Conservation (phyloP, 306 rosid genomes). For the Trichosanthes truncata region DNA sequence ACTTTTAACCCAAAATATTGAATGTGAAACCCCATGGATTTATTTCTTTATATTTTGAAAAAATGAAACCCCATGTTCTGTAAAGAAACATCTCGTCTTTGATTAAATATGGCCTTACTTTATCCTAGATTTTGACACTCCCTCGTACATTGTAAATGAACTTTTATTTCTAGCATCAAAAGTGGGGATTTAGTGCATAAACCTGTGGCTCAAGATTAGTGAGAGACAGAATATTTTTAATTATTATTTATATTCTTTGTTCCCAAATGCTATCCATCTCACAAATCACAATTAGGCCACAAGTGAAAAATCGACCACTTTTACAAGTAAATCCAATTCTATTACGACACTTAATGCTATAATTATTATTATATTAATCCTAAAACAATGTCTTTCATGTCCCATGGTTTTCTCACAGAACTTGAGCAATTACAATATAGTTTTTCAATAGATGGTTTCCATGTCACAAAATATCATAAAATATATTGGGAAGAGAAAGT, state of each 20-base stretch:
- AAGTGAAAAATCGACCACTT: background rate
- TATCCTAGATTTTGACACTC: background rate
- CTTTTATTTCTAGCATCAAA: background rate
- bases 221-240: background rate
- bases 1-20: background rate
- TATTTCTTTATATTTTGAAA: background rate
- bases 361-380: background rate
- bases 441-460: background rate
- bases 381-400: background rate
- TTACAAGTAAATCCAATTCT: background rate
- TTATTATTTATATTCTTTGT: background rate
- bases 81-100: background rate
- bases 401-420: background rate
- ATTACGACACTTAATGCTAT: background rate
- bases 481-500: background rate
- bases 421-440: background rate
- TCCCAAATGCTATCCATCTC: conserved; percentile 5
- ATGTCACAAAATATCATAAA: background rate
- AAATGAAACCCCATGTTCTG: no score
- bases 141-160: background rate
- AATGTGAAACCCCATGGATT: background rate
- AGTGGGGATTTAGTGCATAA: background rate
- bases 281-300: background rate
- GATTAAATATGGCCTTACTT: background rate
- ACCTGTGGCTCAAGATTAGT: background rate